Evolutionary conservation across 108 stramenopile genomes (phyloP).

Genomic region (Nannochloropsis salina): DNA sequence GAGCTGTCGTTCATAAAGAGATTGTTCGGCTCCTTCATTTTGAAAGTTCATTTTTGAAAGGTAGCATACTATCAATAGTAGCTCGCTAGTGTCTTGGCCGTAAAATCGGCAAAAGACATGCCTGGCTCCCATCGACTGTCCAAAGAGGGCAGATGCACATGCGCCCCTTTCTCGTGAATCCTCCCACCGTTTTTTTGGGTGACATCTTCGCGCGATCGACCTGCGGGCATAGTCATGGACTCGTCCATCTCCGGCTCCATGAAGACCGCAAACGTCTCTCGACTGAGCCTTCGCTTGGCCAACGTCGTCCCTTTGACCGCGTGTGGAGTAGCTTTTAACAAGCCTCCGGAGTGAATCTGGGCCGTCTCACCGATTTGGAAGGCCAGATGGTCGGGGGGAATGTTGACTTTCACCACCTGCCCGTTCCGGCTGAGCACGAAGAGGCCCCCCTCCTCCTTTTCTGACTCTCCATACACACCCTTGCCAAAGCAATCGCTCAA

Average conservation of each 20-base stretch:
- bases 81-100: not conserved
- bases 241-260: constrained; percentile 60
- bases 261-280: constrained; percentile 59
- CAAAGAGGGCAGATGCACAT: constrained; percentile 37
- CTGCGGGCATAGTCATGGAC: constrained; percentile 43
- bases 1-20: too few relatives aligned
- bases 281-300: constrained; percentile 32
- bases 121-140: constrained; percentile 22
- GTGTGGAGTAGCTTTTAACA: constrained; percentile 85
- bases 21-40: not conserved
- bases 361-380: constrained; percentile 83
- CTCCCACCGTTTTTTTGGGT: constrained; percentile 23
- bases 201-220: not conserved
- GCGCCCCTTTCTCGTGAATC: not conserved
- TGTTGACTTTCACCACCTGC: constrained; percentile 56
- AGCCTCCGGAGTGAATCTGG: constrained; percentile 81
- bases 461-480: not conserved
- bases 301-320: constrained; percentile 51
- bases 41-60: constrained; percentile 1
- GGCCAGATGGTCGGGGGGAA: constrained; percentile 65
- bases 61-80: constrained; percentile 31
- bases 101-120: constrained; percentile 21
- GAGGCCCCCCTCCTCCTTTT: constrained; percentile 61
- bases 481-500: not conserved
- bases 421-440: constrained; percentile 62